Evolutionary conservation across 1,139 yeast genomes (phyloP).

Genomic region (Kurtzmaniella natalensis): DNA sequence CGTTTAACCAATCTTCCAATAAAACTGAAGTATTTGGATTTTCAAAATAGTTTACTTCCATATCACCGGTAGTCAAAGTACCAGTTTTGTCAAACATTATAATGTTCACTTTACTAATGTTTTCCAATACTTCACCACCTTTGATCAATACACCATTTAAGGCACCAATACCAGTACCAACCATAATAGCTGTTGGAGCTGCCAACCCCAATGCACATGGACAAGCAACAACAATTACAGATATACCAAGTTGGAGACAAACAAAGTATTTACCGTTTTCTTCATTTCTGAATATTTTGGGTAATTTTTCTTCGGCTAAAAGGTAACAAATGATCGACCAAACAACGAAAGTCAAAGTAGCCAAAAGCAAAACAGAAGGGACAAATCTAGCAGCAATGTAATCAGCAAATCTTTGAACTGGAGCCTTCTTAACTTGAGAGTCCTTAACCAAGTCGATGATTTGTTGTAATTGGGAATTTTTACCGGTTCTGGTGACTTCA

Average conservation of each 20-base stretch:
- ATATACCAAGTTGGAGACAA: slow-evolving; percentile 78
- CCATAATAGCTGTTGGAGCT: slow-evolving; percentile 98
- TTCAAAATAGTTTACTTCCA: slow-evolving; percentile 47
- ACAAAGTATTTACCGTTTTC: slow-evolving; percentile 59
- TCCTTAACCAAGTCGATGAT: slow-evolving; percentile 82
- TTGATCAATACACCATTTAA: slow-evolving; percentile 83
- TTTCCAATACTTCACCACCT: slow-evolving; percentile 88
- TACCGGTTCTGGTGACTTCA: slow-evolving; percentile 67
- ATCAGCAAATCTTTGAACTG: slow-evolving; percentile 88
- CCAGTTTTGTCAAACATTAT: slow-evolving; percentile 95
- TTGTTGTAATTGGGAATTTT: slow-evolving; percentile 80
- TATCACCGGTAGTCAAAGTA: slow-evolving; percentile 81
- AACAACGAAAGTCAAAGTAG: slow-evolving; percentile 58
- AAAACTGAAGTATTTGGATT: slow-evolving; percentile 8
- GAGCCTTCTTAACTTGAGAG: slow-evolving; percentile 86
- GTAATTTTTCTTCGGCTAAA: slow-evolving; percentile 35
- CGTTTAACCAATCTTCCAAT: slow-evolving; percentile 47
- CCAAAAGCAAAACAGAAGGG: slow-evolving; percentile 61
- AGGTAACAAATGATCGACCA: slow-evolving; percentile 52
- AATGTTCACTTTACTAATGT: slow-evolving; percentile 58
- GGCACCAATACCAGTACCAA: slow-evolving; percentile 97
- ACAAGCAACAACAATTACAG: slow-evolving; percentile 95
- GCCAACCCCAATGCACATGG: slow-evolving; percentile 97
- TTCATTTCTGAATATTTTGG: slow-evolving; percentile 51
- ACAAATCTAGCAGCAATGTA: slow-evolving; percentile 82